phyloP scores from a whole-genome alignment of 2,329 filamentous ascomycete species.

The Rhynchosporium graminicola region DNA sequence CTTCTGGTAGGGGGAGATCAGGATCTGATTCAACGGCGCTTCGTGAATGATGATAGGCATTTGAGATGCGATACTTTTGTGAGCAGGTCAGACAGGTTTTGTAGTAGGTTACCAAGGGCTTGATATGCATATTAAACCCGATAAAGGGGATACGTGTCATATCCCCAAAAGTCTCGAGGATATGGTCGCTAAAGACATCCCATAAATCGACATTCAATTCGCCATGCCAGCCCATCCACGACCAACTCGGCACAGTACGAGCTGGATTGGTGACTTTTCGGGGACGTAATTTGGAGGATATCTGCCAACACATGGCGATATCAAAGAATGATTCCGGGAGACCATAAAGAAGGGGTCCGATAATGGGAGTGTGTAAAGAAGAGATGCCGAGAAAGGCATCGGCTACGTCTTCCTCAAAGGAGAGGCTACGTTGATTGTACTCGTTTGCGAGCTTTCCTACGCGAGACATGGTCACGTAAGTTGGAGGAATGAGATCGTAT shows the following conservation, averaged over 20 bases:
- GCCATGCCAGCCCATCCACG: conserved; percentile 14
- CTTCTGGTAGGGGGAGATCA: neutral
- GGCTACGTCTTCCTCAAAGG: conserved; percentile 12
- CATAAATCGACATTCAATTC: conserved; percentile 1
- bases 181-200: conserved; percentile 14
- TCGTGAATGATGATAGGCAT: conserved; percentile 5
- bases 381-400: conserved; percentile 11
- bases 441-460: conserved; percentile 6
- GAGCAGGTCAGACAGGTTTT: conserved; percentile 2
- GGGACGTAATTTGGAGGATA: neutral
- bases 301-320: conserved; percentile 12
- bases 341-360: conserved; percentile 2
- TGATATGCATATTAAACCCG: conserved; percentile 6
- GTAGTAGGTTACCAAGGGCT: conserved; percentile 6
- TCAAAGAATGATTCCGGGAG: conserved; percentile 12
- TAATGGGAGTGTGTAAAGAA: neutral
- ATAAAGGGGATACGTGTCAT: neutral
- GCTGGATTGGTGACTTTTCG: neutral
- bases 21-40: neutral
- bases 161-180: conserved; percentile 11
- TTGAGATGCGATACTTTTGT: neutral
- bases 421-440: conserved; percentile 14
- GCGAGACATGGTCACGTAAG: neutral
- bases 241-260: conserved; percentile 6
- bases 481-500: conserved; percentile 2